A percentile compares a stretch with the other conserved stretches of the same genome.
phyloP scores from a whole-genome alignment of 768 basidiomycete genomes.

The Kwoniella shandongensis region DNA sequence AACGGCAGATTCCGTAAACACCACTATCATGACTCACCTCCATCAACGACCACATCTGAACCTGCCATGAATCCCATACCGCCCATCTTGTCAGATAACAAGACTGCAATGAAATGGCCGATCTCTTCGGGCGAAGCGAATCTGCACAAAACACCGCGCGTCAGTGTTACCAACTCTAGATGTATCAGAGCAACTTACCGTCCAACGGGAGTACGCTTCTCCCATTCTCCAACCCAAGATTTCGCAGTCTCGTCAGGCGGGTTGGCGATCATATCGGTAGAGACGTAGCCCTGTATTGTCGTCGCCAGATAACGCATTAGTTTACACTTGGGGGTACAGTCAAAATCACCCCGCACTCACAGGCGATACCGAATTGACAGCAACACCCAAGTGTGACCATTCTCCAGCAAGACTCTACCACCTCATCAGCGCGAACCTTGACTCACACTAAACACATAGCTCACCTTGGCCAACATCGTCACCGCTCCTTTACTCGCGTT shows the following conservation, averaged over 20 bases:
- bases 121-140: constrained; percentile 47
- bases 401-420: constrained; percentile 26
- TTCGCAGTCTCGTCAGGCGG: constrained; percentile 22
- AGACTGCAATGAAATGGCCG: constrained; percentile 41
- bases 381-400: too few species aligned
- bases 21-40: constrained; percentile 53
- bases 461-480: constrained; percentile 2
- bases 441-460: not conserved
- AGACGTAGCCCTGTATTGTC: constrained; percentile 46
- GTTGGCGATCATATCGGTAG: constrained; percentile 50
- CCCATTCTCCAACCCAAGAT: constrained; percentile 43
- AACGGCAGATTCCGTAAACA: constrained; percentile 19
- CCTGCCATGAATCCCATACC: constrained; percentile 50
- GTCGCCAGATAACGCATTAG: too few species aligned
- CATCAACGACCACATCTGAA: constrained; percentile 48
- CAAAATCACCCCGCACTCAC: too few species aligned
- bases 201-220: constrained; percentile 42
- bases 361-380: too few species aligned
- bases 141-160: too few species aligned
- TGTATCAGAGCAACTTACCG: constrained; percentile 31
- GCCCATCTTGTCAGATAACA: constrained; percentile 32
- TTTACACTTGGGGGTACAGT: too few species aligned
- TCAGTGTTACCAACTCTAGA: too few species aligned
- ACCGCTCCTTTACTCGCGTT: constrained; percentile 1
- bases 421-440: constrained; percentile 25